These are phyloP conservation scores for Pyricularia pennisetigena DNA, from an alignment of 2,329 filamentous ascomycete species.

Conservation along the genomic window DNA sequence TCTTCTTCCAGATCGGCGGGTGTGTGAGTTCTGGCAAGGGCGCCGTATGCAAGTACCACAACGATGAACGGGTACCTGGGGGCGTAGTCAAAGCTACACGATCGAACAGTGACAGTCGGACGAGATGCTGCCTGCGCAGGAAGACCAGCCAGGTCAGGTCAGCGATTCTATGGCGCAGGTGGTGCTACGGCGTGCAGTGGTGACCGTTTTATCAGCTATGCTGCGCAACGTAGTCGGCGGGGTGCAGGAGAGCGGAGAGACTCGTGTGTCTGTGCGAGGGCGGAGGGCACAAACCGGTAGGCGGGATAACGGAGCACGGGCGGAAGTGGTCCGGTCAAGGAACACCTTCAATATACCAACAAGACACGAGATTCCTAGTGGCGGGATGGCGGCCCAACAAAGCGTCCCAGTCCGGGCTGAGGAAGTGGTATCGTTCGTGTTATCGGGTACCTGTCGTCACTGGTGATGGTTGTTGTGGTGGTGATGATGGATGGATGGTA, in stretches of 20 bases:
- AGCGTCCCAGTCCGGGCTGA: not conserved
- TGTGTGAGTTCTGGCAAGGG: not conserved
- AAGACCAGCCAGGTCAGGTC: constrained; percentile 31
- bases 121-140: constrained; percentile 37
- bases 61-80: not conserved
- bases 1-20: not conserved
- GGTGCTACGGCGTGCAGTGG: constrained; percentile 40
- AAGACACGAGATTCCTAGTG: not conserved
- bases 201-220: constrained; percentile 22
- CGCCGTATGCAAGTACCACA: not conserved
- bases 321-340: not conserved
- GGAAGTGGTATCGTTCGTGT: not conserved
- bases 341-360: not conserved
- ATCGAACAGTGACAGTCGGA: constrained; percentile 30
- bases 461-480: not conserved
- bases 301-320: not conserved
- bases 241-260: constrained; percentile 26
- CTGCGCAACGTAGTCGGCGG: constrained; percentile 33
- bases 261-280: constrained; percentile 1
- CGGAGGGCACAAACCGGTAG: constrained; percentile 1
- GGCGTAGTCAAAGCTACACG: constrained; percentile 3
- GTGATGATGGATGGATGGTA: not conserved
- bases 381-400: not conserved
- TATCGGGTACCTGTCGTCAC: not conserved
- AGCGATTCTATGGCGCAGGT: constrained; percentile 26